phyloP scores from a whole-genome alignment of 2,329 filamentous ascomycete genomes.

The Cytospora piceae region DNA sequence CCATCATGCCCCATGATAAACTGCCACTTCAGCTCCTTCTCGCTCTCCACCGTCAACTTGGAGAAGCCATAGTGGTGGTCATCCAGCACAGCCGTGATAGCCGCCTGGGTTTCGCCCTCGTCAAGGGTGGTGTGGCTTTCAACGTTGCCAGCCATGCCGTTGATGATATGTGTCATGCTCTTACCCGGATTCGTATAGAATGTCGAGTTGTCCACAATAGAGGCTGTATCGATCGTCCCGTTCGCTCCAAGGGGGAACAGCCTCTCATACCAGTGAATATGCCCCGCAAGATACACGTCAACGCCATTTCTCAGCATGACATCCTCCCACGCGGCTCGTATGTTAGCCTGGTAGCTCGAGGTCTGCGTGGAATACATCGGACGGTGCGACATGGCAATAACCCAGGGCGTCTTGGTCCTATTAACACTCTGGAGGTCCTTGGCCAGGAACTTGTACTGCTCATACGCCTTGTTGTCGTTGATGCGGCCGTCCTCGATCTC shows the following conservation, averaged over 20 bases:
- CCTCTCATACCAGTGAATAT: conserved; percentile 35
- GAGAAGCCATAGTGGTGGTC: conserved; percentile 52
- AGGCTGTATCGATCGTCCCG: conserved; percentile 45
- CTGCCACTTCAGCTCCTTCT: conserved; percentile 28
- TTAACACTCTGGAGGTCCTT: conserved; percentile 50
- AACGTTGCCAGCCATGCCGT: conserved; percentile 58
- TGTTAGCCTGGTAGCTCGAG: conserved; percentile 47
- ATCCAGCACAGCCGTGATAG: conserved; percentile 51
- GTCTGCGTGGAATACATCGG: conserved; percentile 51
- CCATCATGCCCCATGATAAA: conserved; percentile 49
- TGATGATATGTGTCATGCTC: conserved; percentile 54
- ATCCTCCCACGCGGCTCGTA: conserved; percentile 50
- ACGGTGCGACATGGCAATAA: conserved; percentile 52
- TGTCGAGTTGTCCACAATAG: conserved; percentile 52
- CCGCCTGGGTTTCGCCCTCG: conserved; percentile 39
- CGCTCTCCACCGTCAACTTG: conserved; percentile 45
- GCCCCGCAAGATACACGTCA: conserved; percentile 48
- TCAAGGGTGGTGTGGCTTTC: conserved; percentile 51
- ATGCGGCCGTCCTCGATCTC: conserved; percentile 43
- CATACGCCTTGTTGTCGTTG: conserved; percentile 47
- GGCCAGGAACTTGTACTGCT: conserved; percentile 52
- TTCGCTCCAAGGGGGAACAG: conserved; percentile 32
- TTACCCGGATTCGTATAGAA: conserved; percentile 51
- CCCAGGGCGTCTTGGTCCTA: conserved; percentile 53
- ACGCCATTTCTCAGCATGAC: conserved; percentile 49